Base-by-base conservation (phyloP, 2,329 filamentous ascomycete species). In the Metarhizium album region DNA sequence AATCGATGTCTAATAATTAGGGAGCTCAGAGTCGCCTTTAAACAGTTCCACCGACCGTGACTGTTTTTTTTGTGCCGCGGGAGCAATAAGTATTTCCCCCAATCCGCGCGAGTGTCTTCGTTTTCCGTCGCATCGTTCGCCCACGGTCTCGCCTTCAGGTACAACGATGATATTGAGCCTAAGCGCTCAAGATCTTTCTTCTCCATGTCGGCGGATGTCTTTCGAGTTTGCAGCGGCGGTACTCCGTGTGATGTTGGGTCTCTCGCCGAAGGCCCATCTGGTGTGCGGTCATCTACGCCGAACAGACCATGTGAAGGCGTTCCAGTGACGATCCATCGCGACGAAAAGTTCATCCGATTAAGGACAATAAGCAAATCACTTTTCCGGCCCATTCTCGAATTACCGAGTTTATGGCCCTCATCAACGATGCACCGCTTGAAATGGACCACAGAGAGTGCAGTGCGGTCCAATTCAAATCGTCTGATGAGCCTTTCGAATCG, bases 361-460 rank as follows among this genome's bases (percentile, higher is more conserved):
- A 83, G 64, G 2, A 74, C 71, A 2, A 70, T 61, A 20, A 79
- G 68, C 4, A 82, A 59, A 40, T 76, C 73, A 43, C 81, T 88
- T 57, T 74, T 80, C 48, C 71, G 72, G 9, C 71, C 70, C 5
- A 67, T 65, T 2, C 68, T 76, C 1, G 78, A 79, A 37, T 86
- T 84, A 0, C 88, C 87, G 52, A 95, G 83, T 53, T 79, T 86
- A 63, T 96, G 90, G 0, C 91, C 91, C 72, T 96, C 91, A 56
- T 97, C 91, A 18, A 95, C 85, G 45, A 97, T 90, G 45, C 94
- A 83, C 1, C 91, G 78, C 59, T 95, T 84, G 76, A 91, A 95
- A 58, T 88, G 89, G 3, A 96, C 67, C 7, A 79, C 67, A 38
- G 81, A 80, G 18, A 96, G 67, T 0, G 85, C 79, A 1, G 82